These are phyloP conservation scores for Vitis rotundifolia DNA, from an alignment of 164 flowering plant genomes.

Conservation along the genomic window DNA sequence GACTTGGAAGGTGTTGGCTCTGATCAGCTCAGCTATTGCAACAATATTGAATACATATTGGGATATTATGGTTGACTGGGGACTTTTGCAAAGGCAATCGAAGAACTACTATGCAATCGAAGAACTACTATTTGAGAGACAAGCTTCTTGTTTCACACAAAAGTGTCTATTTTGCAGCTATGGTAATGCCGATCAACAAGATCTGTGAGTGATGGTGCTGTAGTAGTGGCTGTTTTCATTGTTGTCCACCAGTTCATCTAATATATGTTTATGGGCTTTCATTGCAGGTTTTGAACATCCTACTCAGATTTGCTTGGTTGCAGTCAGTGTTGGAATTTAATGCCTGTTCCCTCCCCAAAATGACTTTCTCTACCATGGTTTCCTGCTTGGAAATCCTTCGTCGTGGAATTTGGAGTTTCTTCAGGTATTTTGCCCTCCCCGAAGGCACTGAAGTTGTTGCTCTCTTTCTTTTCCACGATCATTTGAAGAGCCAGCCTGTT, in stretches of 20 bases:
- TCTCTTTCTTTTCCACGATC: too few species aligned
- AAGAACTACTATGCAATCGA: conserved; percentile 57
- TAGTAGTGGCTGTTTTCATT: not conserved
- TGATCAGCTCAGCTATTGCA: conserved; percentile 52
- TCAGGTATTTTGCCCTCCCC: conserved; percentile 41
- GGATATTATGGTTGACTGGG: conserved; percentile 80
- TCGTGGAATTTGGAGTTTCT: conserved; percentile 65
- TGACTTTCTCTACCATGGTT: conserved; percentile 23
- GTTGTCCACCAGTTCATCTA: not conserved
- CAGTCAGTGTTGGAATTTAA: conserved; percentile 44
- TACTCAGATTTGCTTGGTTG: conserved; percentile 56
- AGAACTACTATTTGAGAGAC: too few species aligned
- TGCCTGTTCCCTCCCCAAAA: conserved; percentile 28
- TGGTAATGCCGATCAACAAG: conserved; percentile 26
- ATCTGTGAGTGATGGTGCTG: not conserved
- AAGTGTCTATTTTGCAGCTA: conserved; percentile 57
- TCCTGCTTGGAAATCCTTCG: conserved; percentile 56
- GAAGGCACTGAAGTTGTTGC: too few species aligned
- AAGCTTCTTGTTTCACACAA: conserved; percentile 54
- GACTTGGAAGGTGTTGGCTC: conserved; percentile 55
- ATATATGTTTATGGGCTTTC: not conserved
- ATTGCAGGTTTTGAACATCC: conserved; percentile 43
- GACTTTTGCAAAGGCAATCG: conserved; percentile 57
- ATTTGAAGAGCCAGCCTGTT: too few species aligned
- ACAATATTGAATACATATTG: conserved; percentile 59